Base-by-base conservation (phyloP, 2,329 filamentous ascomycete species). In the Delphinella strobiligena region DNA sequence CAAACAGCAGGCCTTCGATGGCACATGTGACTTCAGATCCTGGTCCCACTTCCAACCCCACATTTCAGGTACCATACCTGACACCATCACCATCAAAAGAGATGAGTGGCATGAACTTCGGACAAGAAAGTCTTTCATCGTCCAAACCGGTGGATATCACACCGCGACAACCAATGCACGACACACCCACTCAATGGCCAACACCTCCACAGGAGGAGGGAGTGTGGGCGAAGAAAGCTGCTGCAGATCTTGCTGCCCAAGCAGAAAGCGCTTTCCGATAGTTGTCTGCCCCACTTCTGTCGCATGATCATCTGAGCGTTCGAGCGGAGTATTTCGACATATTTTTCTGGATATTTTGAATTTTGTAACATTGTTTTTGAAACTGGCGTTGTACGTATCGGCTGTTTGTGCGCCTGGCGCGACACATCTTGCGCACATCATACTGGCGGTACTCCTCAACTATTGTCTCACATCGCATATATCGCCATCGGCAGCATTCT, bases 141-240 rank as follows among this genome's bases (percentile, higher is more conserved):
- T 75, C 80, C 7, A 84, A 81, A 59, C 82, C 84, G 9, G 61
- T 88, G 47, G 73, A 83, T 49, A 76, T 84, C 40, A 68, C 71
- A 53, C 75, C 76, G 55, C 72, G 74, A 34, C 65, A 67, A 53
- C 64, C 61, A 10, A 62, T 69, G 40, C 55, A 64, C 40, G 63
- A 67, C 16, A 62, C 56, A 24, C 56, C 69, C 40, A 71, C 78
- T 30, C 91, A 94, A 63, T 95, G 88, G 82, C 89, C 88, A 3
- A 96, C 91, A 12, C 91, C 91, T 16, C 89, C 91, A 3, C 94
- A 95, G 51, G 88, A 94, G 54, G 88, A 93, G 52, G 79, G 80
- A 47, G 88, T 94, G 58, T 96, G 88, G 89, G 86, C 82, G 14
- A 78, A 82, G 7, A 80, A 83, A 31, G 82, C 85, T 19, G 77